Evolutionary conservation across 352 stramenopile genomes (phyloP), one percentile per base, ranked within the genome.

Genomic region (Pythium grandisporangium): DNA sequence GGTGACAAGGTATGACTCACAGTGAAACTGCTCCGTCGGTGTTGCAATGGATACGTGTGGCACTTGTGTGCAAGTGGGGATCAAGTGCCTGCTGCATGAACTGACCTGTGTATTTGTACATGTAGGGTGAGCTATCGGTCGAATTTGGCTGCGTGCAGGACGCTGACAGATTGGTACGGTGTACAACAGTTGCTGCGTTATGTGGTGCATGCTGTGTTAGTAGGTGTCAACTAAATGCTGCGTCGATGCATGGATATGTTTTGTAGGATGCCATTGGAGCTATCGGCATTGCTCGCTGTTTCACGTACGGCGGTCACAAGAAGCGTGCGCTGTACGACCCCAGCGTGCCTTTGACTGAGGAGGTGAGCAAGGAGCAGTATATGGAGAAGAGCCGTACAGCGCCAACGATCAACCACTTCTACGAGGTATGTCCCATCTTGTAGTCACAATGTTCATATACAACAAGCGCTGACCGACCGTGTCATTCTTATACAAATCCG

Each of bases 121-220:
- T n/a, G n/a, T n/a, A 32, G 27, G 45, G 49, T 16, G 42, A 55
- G 13, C 45, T 72, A 35, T 72, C 73, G 0, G 51, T 82, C 33
- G 80, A 92, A 51, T 89, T 89, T 40, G 75, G 71, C n/a, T 91
- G 77, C 27, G 82, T 95, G 10, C 82, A 95, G 52, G 85, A 96
- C 53, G 85, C 85, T 5, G 85, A 96, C 23, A 70, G 84, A 36
- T 61, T 95, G 52, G 72, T 83, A 57, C 16, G 53, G 14, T 45
- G 7, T 10, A 39, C 22, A n/a, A n/a, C n/a, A n/a, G n/a, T n/a
- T n/a, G n/a, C n/a, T n/a, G n/a, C n/a, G n/a, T n/a, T n/a, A n/a
- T n/a, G n/a, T n/a, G n/a, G n/a, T n/a, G n/a, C n/a, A n/a, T n/a
- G n/a, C n/a, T n/a, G n/a, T n/a, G n/a, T n/a, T n/a, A n/a, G n/a